Evolutionary conservation across 257 asterid genomes (phyloP).

Genomic region (Gardenia jasminoides): DNA sequence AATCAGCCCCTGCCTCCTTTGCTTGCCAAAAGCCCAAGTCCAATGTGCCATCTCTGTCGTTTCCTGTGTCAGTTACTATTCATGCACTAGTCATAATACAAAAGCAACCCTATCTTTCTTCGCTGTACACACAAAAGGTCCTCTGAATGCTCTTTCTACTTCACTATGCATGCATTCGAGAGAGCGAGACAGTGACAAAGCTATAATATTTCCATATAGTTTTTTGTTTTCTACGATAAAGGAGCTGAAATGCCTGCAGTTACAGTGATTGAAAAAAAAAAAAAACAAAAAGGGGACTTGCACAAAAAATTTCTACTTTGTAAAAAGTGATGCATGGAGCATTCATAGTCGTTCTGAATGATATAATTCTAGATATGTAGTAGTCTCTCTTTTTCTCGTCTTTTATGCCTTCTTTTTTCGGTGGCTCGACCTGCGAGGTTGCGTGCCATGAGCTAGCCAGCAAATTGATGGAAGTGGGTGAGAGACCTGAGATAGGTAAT

Average conservation of each 20-base stretch:
- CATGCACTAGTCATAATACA: conserved; percentile 7
- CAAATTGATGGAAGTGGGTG: neutral
- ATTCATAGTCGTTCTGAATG: conserved; percentile 4
- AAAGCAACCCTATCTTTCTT: conserved; percentile 14
- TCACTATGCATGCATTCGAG: neutral
- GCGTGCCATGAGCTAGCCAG: neutral
- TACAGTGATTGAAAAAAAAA: neutral
- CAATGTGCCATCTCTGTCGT: conserved; percentile 25
- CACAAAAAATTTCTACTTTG: neutral
- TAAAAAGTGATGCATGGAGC: conserved; percentile 3
- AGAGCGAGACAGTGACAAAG: conserved; percentile 15
- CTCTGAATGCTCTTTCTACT: neutral
- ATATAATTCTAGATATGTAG: neutral
- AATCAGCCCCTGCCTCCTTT: neutral
- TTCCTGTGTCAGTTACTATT: conserved; percentile 26
- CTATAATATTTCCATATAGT: neutral
- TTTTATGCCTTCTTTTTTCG: neutral
- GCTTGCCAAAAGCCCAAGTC: neutral
- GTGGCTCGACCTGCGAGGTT: conserved; percentile 21
- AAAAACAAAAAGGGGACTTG: too few relatives aligned
- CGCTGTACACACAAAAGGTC: neutral
- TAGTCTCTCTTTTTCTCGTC: neutral
- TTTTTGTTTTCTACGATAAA: conserved; percentile 19
- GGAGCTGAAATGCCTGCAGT: neutral
- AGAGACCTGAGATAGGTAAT: conserved; percentile 1